phyloP scores from a whole-genome alignment of 129 eudicot species.

The Flaveria trinervia region DNA sequence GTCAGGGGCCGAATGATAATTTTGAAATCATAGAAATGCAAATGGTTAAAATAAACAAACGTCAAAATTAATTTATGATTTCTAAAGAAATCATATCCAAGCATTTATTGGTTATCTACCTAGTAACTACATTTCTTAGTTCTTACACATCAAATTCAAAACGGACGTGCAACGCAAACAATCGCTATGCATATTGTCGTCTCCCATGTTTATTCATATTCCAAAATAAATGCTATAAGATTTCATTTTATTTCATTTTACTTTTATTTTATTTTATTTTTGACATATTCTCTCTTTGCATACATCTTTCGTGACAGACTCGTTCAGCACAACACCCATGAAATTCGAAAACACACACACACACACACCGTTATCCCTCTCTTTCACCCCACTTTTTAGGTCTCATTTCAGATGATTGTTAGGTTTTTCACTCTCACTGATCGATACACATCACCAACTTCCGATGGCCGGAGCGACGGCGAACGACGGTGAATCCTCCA shows the following conservation, averaged over 20 bases:
- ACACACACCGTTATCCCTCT: conserved; percentile 25
- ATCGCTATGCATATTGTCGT: not conserved
- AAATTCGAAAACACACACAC: conserved; percentile 13
- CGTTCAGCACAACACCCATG: conserved; percentile 44
- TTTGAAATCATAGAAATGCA: too few relatives aligned
- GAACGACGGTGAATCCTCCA: conserved; percentile 47
- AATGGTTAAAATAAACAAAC: too few relatives aligned
- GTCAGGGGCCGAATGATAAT: too few relatives aligned
- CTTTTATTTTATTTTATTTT: not conserved
- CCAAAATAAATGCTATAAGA: not conserved
- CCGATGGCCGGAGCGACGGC: conserved; percentile 54
- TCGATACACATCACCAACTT: not conserved
- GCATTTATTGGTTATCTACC: conserved; percentile 2
- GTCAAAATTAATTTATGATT: too few relatives aligned
- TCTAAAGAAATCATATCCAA: not conserved
- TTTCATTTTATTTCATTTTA: not conserved
- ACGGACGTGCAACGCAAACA: conserved; percentile 2
- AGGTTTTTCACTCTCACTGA: conserved; percentile 15
- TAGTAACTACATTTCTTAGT: not conserved
- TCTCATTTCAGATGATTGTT: conserved; percentile 8
- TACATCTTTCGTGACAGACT: conserved; percentile 34
- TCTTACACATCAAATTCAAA: not conserved
- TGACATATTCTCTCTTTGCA: conserved; percentile 21
- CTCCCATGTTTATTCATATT: conserved; percentile 3
- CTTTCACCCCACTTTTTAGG: conserved; percentile 7